Conservation (phyloP, 768 basidiomycete genomes). For the Panellus pusillus region DNA sequence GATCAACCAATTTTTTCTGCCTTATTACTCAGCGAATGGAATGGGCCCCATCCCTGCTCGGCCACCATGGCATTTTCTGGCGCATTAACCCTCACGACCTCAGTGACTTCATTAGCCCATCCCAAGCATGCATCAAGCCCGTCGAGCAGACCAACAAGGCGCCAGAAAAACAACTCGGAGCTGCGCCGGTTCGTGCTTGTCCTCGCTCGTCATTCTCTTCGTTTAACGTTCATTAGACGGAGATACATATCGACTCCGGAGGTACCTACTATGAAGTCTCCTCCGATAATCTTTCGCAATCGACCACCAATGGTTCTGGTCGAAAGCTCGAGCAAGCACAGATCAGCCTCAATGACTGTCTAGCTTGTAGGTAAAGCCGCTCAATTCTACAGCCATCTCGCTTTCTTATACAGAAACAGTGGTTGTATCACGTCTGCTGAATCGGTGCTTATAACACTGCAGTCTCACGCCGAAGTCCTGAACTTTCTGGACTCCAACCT, state of each 20-base stretch:
- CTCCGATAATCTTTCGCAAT: conserved; percentile 24
- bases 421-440: conserved; percentile 99
- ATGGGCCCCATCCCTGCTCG: neutral
- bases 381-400: neutral
- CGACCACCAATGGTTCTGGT: conserved; percentile 23
- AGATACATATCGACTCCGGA: conserved; percentile 83
- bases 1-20: neutral
- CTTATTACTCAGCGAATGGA: conserved; percentile 8
- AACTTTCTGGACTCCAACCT: conserved; percentile 68
- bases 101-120: conserved; percentile 96
- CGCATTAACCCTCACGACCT: conserved; percentile 89
- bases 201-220: neutral
- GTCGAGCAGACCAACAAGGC: conserved; percentile 52
- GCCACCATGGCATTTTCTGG: conserved; percentile 82
- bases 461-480: conserved; percentile 92
- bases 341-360: conserved; percentile 94
- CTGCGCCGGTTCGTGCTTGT: conserved; percentile 34
- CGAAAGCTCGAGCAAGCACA: conserved; percentile 89
- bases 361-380: conserved; percentile 87
- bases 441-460: conserved; percentile 92
- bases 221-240: conserved; percentile 56
- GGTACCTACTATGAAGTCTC: conserved; percentile 89
- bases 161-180: conserved; percentile 32
- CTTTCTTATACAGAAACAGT: conserved; percentile 39
- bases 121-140: conserved; percentile 97